Conservation (phyloP, 2,329 filamentous ascomycete genomes). For the Xylariomycetidae sp. region DNA sequence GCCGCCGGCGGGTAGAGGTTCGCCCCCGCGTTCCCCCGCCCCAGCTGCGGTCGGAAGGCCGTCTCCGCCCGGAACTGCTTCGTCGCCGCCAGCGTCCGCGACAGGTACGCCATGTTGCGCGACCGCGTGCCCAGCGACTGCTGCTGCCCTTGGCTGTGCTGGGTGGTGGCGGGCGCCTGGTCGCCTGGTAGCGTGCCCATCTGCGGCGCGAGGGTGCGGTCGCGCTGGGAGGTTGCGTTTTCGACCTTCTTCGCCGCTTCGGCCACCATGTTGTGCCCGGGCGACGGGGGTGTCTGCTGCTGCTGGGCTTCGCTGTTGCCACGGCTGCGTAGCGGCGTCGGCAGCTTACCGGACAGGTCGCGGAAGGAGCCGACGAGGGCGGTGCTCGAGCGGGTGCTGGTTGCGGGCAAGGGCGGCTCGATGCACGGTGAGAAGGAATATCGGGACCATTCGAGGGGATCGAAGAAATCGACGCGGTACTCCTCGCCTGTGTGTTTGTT, state of each 20-base stretch:
- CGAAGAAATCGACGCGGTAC: slow-evolving; percentile 79
- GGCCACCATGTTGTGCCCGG: slow-evolving; percentile 14
- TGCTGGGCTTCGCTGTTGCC: slow-evolving; percentile 33
- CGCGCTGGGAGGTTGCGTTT: slow-evolving; percentile 25
- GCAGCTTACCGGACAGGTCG: slow-evolving; percentile 37
- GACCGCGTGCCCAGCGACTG: slow-evolving; percentile 42
- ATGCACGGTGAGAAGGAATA: slow-evolving; percentile 75
- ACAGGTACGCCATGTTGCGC: slow-evolving; percentile 57
- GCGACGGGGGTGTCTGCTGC: slow-evolving; percentile 10
- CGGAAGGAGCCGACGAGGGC: slow-evolving; percentile 42
- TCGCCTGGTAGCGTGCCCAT: slow-evolving; percentile 32
- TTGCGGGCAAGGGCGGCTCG: slow-evolving; percentile 56
- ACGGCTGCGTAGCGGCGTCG: slow-evolving; percentile 38
- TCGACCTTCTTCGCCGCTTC: slow-evolving; percentile 25
- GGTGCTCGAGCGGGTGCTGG: slow-evolving; percentile 33
- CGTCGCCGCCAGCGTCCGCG: slow-evolving; percentile 64
- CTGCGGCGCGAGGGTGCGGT: slow-evolving; percentile 39
- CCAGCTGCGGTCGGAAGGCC: slow-evolving; percentile 48
- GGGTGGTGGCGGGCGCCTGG: too few relatives aligned
- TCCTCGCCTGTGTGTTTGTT: slow-evolving; percentile 74
- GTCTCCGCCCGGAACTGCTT: slow-evolving; percentile 73
- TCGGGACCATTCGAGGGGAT: slow-evolving; percentile 72
- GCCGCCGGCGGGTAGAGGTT: slow-evolving; percentile 79
- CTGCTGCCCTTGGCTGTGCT: slow-evolving; percentile 21
- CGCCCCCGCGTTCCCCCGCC: slow-evolving; percentile 52